phyloP scores from a whole-genome alignment of 257 asterid genomes.

The Nicotiana sylvestris region DNA sequence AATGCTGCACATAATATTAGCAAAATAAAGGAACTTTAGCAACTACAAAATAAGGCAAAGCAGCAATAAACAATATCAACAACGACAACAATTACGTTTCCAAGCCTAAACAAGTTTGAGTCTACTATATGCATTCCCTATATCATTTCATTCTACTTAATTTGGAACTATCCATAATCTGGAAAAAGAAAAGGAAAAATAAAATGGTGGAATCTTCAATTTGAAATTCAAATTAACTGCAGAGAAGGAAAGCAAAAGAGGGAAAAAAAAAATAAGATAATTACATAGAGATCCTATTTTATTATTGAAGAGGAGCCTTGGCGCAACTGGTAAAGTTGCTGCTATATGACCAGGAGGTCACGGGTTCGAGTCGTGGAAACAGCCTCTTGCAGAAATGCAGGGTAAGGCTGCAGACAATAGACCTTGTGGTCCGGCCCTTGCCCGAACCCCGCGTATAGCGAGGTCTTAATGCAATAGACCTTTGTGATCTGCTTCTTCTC shows the following conservation, averaged over 20 bases:
- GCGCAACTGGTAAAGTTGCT: too few relatives aligned
- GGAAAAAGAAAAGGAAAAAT: background rate
- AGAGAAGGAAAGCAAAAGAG: background rate
- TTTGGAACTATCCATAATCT: background rate
- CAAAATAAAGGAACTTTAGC: background rate
- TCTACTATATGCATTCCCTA: background rate
- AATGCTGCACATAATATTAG: conserved; percentile 27
- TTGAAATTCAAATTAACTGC: background rate
- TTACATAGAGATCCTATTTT: background rate
- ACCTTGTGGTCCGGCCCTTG: too few relatives aligned
- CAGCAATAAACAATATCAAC: background rate
- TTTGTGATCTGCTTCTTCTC: too few relatives aligned
- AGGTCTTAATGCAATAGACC: too few relatives aligned
- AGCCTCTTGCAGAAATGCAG: too few relatives aligned
- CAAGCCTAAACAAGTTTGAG: background rate
- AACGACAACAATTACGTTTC: background rate
- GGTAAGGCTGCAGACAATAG: too few relatives aligned
- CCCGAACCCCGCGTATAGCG: too few relatives aligned
- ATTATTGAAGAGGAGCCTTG: background rate
- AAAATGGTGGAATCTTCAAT: background rate
- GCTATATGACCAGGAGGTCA: too few relatives aligned
- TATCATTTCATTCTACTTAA: background rate
- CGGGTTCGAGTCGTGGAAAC: too few relatives aligned
- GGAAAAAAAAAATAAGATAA: background rate
- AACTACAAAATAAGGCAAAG: background rate